Base-by-base conservation (phyloP, 2,329 filamentous ascomycete genomes). In the Colletotrichum coccodes region DNA sequence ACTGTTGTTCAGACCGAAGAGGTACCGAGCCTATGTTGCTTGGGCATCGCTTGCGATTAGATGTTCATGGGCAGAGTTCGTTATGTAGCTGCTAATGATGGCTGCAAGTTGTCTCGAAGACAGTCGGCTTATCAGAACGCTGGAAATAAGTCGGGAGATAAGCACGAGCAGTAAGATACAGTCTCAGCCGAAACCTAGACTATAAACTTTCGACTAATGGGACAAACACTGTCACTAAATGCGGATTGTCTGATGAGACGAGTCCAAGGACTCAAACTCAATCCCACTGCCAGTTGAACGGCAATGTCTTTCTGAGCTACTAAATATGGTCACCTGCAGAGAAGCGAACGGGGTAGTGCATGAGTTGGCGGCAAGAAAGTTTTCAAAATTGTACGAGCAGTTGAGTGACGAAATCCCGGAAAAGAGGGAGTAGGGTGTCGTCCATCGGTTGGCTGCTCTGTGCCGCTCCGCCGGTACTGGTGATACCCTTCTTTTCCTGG, bases 171-270 rank as follows among this genome's bases (percentile, higher is more conserved):
- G n/a, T 50, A n/a, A 36, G 30, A 11, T 26, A 26, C 9, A 40
- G 52, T 49, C 46, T 42, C 28, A 46, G 16, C 18, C 32, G 18
- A 54, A 65, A 50, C n/a, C 34, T 32, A 47, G 38, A 68, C 16
- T 9, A 30, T 21, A 30, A 28, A 38, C 47, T 11, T 26, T 9
- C 23, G 3, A 26, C 12, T 44, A n/a, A 65, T 60, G 65, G 65
- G 53, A 65, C 54, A 65, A 60, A 60, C 65, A 49, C 40, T 38
- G 49, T 62, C 65, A 58, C 53, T 49, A 60, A 21, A 38, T 30
- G 28, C 26, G 42, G 34, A 54, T 68, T 68, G 54, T 65, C 61
- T 42, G 65, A 65, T 65, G 46, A 64, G 42, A 42, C 38, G 30
- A 56, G 46, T 23, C 18, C 30, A 34, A 32, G 50, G 38, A 65